Evolutionary conservation across 2,329 filamentous ascomycete species (phyloP).

Genomic region (Talaromyces sp.): DNA sequence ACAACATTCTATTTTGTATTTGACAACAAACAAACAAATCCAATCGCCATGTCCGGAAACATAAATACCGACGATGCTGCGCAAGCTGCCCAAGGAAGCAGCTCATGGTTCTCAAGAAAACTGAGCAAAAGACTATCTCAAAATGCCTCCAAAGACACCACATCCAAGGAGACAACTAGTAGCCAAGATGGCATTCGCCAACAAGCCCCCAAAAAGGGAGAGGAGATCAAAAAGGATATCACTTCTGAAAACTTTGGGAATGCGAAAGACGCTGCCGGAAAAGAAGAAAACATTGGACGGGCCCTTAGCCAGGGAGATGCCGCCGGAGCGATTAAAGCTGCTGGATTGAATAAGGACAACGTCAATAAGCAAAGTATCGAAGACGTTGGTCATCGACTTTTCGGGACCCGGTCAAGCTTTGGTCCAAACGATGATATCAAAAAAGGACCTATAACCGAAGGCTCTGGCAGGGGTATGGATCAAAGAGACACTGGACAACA

Average conservation of each 20-base stretch:
- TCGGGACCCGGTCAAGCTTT: constrained; percentile 1
- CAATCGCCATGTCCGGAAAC: constrained; percentile 19
- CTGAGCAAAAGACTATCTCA: constrained; percentile 21
- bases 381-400: constrained; percentile 8
- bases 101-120: constrained; percentile 18
- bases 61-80: constrained; percentile 16
- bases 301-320: constrained; percentile 5
- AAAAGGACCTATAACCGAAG: constrained; percentile 22
- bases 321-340: constrained; percentile 2
- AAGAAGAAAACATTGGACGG: constrained; percentile 11
- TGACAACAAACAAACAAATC: not conserved
- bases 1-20: not conserved
- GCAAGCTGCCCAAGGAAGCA: constrained; percentile 14
- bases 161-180: constrained; percentile 10
- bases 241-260: constrained; percentile 12
- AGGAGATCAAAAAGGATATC: constrained; percentile 11
- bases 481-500: constrained; percentile 11
- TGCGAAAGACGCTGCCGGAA: constrained; percentile 11
- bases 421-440: constrained; percentile 23
- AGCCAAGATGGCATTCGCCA: constrained; percentile 6
- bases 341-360: constrained; percentile 10
- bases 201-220: constrained; percentile 8
- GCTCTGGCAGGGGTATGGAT: not conserved
- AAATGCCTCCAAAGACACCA: constrained; percentile 13
- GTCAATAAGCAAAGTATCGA: constrained; percentile 11